Base-by-base conservation (phyloP, 805 yeast species). In the Wickerhamomyces ciferrii region DNA sequence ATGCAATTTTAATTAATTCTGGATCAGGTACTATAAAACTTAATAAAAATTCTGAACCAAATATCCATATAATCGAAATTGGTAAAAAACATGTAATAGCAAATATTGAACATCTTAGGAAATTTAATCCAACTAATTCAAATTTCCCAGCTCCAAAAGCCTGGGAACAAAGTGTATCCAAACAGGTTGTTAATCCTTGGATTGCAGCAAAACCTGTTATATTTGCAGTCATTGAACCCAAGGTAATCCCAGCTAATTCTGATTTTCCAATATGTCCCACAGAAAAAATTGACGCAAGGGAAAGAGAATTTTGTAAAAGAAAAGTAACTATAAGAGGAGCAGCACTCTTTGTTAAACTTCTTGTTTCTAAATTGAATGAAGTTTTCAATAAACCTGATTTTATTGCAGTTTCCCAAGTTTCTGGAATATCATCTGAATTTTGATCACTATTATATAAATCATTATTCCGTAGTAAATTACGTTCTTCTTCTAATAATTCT, bases 161-260 rank as follows among this genome's bases (percentile, higher is more conserved):
- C 64, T 87, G 95, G 0, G 96, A 84, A 53, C 94, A 86, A 39
- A 87, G 69, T 0, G 95, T 87, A 60, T 87, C 96, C 46, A 87
- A 69, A 49, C 91, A 84, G 0, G 96, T 87, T 0, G 94, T 82
- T 42, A 87, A 76, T 21, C 96, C 96, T 62, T 86, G 92, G 51
- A 87, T 81, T 38, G 87, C 76, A 0, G 95, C 91, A 52, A 84
- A 81, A 2, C 61, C 62, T 1, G 94, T 83, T 48, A 87, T 85
- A 52, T 83, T 83, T 1, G 90, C 87, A 3, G 95, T 87, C 90
- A 87, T 87, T 1, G 88, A 76, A 1, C 89, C 94, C 60, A 87
- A 68, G 0, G 92, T 83, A 9, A 87, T 90, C 1, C 96, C 95
- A 1, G 92, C 94, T 41, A 87, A 71, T 59, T 87, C 87, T 24